phyloP scores from a whole-genome alignment of 2,329 filamentous ascomycete species.

The Fusarium ramigenum region DNA sequence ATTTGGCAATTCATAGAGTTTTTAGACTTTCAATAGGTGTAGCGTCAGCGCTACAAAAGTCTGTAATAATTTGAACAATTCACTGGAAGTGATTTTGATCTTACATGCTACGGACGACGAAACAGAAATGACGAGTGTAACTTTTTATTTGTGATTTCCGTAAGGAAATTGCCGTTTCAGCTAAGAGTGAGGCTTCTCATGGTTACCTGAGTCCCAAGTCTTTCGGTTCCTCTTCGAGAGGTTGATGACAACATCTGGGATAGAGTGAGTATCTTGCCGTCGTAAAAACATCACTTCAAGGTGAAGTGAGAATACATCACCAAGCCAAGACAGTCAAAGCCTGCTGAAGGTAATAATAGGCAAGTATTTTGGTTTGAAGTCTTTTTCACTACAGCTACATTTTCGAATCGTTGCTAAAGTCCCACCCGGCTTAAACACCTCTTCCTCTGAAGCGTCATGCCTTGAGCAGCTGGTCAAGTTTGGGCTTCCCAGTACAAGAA shows the following conservation, averaged over 20 bases:
- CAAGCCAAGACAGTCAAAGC: too few relatives aligned
- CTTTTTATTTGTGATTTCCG: too few relatives aligned
- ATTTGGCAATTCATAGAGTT: neutral
- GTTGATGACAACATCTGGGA: neutral
- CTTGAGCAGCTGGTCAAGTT: neutral
- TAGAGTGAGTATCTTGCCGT: neutral
- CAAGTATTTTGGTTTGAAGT: neutral
- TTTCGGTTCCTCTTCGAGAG: neutral
- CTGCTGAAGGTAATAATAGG: neutral
- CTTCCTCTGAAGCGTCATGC: neutral
- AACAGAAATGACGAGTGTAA: neutral
- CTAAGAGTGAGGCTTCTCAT: neutral
- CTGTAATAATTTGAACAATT: neutral
- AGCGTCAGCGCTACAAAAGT: neutral
- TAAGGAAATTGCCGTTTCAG: neutral
- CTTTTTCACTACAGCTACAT: neutral
- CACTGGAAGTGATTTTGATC: neutral
- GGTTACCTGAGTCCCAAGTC: too few relatives aligned
- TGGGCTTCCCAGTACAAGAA: neutral
- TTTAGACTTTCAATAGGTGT: neutral
- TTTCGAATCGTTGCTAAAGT: neutral
- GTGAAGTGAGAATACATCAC: neutral
- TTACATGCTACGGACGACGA: too few relatives aligned
- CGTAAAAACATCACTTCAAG: neutral
- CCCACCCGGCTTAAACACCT: fast-evolving